Percentiles rank a stretch among this genome's conserved stretches.
These are phyloP conservation scores for Pseudotsuga menziesii DNA, from an alignment of 75 land plant species.

Conservation along the genomic window DNA sequence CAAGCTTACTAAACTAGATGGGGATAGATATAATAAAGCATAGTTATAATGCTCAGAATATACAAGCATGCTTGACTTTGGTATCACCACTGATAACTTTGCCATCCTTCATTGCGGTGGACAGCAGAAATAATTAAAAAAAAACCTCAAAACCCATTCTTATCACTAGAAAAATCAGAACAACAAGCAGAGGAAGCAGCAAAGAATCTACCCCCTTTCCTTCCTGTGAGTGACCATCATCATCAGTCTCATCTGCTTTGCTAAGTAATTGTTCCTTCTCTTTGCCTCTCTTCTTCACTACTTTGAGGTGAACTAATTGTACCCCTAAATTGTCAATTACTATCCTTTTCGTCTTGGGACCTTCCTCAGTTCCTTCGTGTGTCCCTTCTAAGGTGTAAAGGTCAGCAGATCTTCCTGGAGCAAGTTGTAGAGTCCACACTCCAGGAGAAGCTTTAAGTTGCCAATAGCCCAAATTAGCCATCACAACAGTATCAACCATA, in stretches of 20 bases:
- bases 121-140: not conserved
- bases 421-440: conserved; percentile 86
- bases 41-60: too few relatives aligned
- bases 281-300: conserved; percentile 74
- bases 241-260: conserved; percentile 33
- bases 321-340: conserved; percentile 79
- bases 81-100: not conserved
- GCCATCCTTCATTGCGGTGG: not conserved
- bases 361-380: conserved; percentile 32
- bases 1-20: too few relatives aligned
- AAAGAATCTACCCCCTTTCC: conserved; percentile 21
- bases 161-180: not conserved
- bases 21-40: too few relatives aligned
- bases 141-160: not conserved
- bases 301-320: conserved; percentile 73
- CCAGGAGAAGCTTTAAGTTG: conserved; percentile 97
- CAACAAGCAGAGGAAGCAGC: not conserved
- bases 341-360: conserved; percentile 50
- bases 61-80: not conserved
- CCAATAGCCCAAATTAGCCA: conserved; percentile 99
- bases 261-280: conserved; percentile 72
- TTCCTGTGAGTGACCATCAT: conserved; percentile 14
- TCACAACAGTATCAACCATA: conserved; percentile 94
- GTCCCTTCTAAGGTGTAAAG: conserved; percentile 61
- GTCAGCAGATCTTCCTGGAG: conserved; percentile 87